A percentile compares a stretch with the other conserved stretches of the same genome.
Conservation (phyloP, 768 basidiomycete genomes). For the Filobasidium wieringae region DNA sequence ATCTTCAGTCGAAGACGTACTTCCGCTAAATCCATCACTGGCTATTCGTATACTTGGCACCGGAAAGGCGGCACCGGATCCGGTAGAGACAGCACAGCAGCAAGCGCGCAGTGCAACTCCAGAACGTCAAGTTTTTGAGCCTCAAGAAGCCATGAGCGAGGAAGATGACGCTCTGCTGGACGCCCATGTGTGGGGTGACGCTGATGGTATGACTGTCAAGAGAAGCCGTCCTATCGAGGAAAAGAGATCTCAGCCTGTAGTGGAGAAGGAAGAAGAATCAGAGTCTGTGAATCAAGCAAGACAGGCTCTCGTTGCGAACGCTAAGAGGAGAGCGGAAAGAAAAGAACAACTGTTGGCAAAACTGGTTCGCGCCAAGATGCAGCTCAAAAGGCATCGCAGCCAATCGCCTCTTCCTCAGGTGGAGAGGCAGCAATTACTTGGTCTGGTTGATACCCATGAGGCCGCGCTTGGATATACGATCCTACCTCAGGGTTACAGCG, state of each 20-base stretch:
- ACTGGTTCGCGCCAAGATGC: constrained; percentile 10
- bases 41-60: constrained; percentile 4
- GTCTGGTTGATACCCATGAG: background rate
- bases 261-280: background rate
- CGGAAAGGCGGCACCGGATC: background rate
- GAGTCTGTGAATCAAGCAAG: background rate
- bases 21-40: background rate
- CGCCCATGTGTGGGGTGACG: constrained; percentile 3
- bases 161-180: constrained; percentile 2
- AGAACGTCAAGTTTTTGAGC: background rate
- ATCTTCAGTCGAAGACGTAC: background rate
- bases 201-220: background rate
- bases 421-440: no score
- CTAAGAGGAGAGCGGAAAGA: background rate
- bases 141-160: background rate
- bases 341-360: constrained; percentile 11
- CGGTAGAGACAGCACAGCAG: background rate
- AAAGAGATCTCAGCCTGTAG: background rate
- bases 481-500: no score
- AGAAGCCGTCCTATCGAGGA: background rate
- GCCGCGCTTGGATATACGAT: background rate
- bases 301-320: background rate
- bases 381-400: background rate
- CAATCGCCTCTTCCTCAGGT: no score
- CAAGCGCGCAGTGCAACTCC: background rate